Percentiles rank a stretch among this genome's conserved stretches.
phyloP scores from a whole-genome alignment of 164 flowering plant species.

The Chimonanthus praecox region DNA sequence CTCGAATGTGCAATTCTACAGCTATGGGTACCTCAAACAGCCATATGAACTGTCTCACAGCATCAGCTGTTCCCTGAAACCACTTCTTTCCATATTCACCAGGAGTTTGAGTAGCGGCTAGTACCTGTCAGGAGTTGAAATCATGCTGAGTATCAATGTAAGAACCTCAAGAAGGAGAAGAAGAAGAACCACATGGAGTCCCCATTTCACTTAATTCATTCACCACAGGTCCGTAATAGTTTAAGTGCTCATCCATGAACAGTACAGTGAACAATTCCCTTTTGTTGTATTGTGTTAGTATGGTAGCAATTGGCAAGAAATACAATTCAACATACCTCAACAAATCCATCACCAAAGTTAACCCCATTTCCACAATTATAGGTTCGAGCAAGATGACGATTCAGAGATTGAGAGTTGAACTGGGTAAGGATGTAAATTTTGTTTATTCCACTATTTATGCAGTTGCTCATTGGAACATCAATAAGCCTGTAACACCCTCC shows the following conservation, averaged over 20 bases:
- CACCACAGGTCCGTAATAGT: neutral
- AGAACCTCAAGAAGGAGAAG: neutral
- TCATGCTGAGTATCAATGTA: neutral
- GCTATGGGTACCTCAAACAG: conserved; percentile 55
- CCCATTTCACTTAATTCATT: neutral
- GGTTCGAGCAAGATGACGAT: conserved; percentile 78
- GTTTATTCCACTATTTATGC: conserved; percentile 90
- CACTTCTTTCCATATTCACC: conserved; percentile 81
- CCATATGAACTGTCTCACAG: conserved; percentile 49
- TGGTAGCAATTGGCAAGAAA: neutral
- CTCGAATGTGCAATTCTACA: no score
- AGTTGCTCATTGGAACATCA: conserved; percentile 97
- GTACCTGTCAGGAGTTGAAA: conserved; percentile 35
- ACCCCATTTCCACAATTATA: conserved; percentile 72
- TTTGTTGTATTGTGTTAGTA: neutral
- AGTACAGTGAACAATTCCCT: neutral
- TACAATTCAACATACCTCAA: conserved; percentile 54
- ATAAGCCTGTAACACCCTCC: conserved; percentile 94
- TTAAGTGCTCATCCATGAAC: neutral
- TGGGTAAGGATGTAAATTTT: conserved; percentile 87
- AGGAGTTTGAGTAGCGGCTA: conserved; percentile 92
- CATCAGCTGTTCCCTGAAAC: conserved; percentile 29
- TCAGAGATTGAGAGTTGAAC: conserved; percentile 84
- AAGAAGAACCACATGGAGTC: neutral
- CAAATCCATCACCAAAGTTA: conserved; percentile 89